Base-by-base conservation (phyloP, 2,329 filamentous ascomycete genomes). In the Cladobotryum protrusum region DNA sequence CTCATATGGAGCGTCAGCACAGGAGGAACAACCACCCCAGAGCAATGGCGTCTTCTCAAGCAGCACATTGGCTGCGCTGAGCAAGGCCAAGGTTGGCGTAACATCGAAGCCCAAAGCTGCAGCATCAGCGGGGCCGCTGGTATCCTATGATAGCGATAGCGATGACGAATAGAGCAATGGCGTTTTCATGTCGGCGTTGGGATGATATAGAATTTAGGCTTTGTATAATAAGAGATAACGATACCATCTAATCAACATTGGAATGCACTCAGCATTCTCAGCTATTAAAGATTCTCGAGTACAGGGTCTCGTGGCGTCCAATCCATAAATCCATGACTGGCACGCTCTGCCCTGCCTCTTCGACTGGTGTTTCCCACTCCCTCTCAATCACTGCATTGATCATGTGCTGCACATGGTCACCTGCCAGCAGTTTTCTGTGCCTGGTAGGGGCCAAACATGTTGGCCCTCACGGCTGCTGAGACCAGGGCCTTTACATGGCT, bases 141-240 rank as follows among this genome's bases (percentile, higher is more conserved):
- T 96, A 17, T 87, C 79, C 20, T 99, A 99, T 62, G 90, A 84
- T 49, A 96, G 89, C 66, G 90, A 95, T 68, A 87, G 90, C 63
- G 91, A 96, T 53, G 86, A 75, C 49, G 71, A 76, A 62, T 70
- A 67, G 61, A 52, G 62, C 53, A 57, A 57, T 59, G 24, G 6
- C 24, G 6, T 29, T 5, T 29, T 29, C 11, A 29, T 29, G 24
- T 29, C 24, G 24, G 24, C 24, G 24, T 29, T 29, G 24, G 24
- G 24, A 29, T 29, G 24, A 29, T 29, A 29, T 18, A 48, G 37
- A 32, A 36, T 35, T 48, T 19, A 19, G 19, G 18, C 56, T 55
- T 56, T 54, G 55, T 49, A 54, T 41, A 58, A 56, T 59, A 58
- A 29, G 24, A 29, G 24, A 53, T 58, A 59, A 66, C 62, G 63